These are phyloP conservation scores for Ilyonectria mors-panacis DNA, from an alignment of 2,329 filamentous ascomycete species.

Conservation along the genomic window DNA sequence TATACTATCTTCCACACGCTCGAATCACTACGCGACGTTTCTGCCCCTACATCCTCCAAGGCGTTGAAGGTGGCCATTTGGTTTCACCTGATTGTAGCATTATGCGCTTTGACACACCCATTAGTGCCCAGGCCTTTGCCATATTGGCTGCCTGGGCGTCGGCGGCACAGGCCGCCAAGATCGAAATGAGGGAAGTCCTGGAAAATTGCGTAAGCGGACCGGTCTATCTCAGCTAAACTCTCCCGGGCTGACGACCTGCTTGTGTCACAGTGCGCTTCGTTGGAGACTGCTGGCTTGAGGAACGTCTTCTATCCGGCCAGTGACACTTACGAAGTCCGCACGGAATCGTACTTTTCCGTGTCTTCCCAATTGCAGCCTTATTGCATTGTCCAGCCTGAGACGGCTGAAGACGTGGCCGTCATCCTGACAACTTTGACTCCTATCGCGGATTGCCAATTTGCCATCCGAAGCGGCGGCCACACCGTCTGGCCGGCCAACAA, in stretches of 20 bases:
- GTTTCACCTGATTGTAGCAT: not conserved
- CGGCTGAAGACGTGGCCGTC: conserved; percentile 38
- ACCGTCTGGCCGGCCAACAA: conserved; percentile 29
- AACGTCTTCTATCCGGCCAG: conserved; percentile 31
- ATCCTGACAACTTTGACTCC: conserved; percentile 31
- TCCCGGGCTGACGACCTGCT: conserved; percentile 1
- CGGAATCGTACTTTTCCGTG: conserved; percentile 44
- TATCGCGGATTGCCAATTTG: conserved; percentile 31
- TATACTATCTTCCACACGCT: not conserved
- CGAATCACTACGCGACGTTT: not conserved
- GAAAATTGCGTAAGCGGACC: conserved; percentile 13
- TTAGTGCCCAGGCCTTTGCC: not conserved
- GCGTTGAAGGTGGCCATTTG: not conserved
- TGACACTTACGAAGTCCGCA: conserved; percentile 34
- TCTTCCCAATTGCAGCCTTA: conserved; percentile 39
- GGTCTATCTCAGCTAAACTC: not conserved
- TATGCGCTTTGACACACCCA: conserved; percentile 2
- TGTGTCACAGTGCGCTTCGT: conserved; percentile 24
- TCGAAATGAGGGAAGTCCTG: not conserved
- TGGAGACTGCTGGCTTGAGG: conserved; percentile 31
- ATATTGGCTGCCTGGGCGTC: not conserved
- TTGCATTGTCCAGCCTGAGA: conserved; percentile 46
- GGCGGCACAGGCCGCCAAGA: not conserved
- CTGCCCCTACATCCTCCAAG: not conserved
- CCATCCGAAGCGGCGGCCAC: conserved; percentile 36